Conservation (phyloP, 179 eudicot genomes). For the Sideroxylon spinosum region DNA sequence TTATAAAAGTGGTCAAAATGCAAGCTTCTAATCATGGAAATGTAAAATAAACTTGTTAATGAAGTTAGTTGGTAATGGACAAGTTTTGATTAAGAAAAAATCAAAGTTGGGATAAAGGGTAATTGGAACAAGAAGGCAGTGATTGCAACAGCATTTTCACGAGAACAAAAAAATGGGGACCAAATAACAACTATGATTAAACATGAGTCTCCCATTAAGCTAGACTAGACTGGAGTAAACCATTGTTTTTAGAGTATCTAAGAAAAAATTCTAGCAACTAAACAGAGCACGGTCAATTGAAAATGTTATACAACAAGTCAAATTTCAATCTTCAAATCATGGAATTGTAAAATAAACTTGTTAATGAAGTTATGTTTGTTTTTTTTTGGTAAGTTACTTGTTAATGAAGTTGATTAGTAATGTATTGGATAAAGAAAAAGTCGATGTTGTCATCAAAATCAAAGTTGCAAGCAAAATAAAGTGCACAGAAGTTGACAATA, state of each 20-base stretch:
- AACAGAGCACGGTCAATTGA: background rate
- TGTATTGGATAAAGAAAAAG: background rate
- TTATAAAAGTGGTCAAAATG: slow-evolving; percentile 2
- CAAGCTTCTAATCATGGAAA: background rate
- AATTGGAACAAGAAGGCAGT: no score
- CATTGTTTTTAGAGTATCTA: background rate
- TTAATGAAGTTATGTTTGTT: no score
- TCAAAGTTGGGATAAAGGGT: no score
- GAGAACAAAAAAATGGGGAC: background rate
- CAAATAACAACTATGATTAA: background rate
- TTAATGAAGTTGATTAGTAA: background rate
- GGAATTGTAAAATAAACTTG: background rate
- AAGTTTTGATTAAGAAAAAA: background rate
- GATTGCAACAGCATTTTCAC: background rate
- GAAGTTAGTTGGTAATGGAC: background rate
- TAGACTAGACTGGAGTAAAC: background rate
- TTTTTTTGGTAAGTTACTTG: no score
- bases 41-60: background rate
- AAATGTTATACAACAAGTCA: slow-evolving; percentile 1
- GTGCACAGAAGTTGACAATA: background rate
- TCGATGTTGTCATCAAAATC: background rate
- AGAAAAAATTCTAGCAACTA: background rate
- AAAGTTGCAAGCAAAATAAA: background rate
- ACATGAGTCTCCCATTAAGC: background rate
- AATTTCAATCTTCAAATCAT: background rate